phyloP scores from a whole-genome alignment of 1,284 basidiomycete genomes.

The Pascua sp. region DNA sequence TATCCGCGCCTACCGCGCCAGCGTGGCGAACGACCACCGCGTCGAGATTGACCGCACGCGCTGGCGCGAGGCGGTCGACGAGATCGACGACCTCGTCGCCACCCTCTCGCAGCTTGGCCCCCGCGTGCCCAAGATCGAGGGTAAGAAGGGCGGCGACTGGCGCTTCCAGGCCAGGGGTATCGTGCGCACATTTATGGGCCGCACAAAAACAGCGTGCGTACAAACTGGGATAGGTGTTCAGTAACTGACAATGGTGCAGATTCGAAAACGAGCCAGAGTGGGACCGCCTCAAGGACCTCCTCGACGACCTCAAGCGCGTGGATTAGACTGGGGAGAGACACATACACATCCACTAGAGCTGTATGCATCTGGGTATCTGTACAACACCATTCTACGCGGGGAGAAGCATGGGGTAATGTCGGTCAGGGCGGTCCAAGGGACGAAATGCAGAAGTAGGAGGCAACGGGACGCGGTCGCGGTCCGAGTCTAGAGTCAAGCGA shows the following conservation, averaged over 20 bases:
- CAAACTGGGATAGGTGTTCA: neutral
- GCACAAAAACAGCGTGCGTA: slow-evolving; percentile 51
- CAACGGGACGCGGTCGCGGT: neutral
- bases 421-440: too few relatives aligned
- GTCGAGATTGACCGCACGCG: slow-evolving; percentile 61
- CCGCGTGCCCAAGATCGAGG: slow-evolving; percentile 54
- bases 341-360: slow-evolving; percentile 4
- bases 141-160: slow-evolving; percentile 60
- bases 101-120: slow-evolving; percentile 77
- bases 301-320: slow-evolving; percentile 50
- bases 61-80: slow-evolving; percentile 70
- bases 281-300: slow-evolving; percentile 59
- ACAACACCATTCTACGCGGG: slow-evolving; percentile 5
- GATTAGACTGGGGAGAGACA: slow-evolving; percentile 7
- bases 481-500: too few relatives aligned
- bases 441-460: neutral
- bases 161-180: slow-evolving; percentile 80
- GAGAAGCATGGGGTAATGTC: too few relatives aligned
- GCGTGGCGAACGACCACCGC: slow-evolving; percentile 63
- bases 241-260: slow-evolving; percentile 20
- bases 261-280: slow-evolving; percentile 88
- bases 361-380: slow-evolving; percentile 16
- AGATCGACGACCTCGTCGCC: slow-evolving; percentile 79
- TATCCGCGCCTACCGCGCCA: slow-evolving; percentile 74
- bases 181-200: slow-evolving; percentile 79